These are phyloP conservation scores for Talaromyces amestolkiae DNA, from an alignment of 2,329 filamentous ascomycete genomes.

Conservation along the genomic window DNA sequence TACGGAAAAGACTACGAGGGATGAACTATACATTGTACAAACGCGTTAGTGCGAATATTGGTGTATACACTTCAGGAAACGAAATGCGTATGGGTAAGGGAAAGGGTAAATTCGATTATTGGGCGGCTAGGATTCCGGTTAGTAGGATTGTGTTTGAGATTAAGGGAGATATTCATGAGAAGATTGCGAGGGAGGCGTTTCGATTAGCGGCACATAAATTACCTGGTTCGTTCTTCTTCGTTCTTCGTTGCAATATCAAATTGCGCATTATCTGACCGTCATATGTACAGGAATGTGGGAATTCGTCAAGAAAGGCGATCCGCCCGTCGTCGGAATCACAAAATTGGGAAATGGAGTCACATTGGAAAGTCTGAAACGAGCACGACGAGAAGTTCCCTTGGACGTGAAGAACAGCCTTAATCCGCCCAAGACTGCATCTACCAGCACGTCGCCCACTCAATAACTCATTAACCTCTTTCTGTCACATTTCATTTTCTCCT, in stretches of 20 bases:
- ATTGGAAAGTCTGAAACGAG: constrained; percentile 76
- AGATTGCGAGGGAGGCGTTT: constrained; percentile 90
- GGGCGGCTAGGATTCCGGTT: constrained; percentile 85
- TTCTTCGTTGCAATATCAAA: no score
- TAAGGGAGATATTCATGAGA: constrained; percentile 88
- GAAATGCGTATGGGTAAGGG: constrained; percentile 99
- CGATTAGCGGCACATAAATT: constrained; percentile 91
- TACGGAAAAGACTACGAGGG: constrained; percentile 81
- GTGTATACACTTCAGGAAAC: constrained; percentile 92
- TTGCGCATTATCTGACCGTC: not conserved
- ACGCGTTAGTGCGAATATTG: constrained; percentile 85
- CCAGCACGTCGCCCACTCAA: constrained; percentile 37
- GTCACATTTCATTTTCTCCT: not conserved
- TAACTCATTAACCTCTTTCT: constrained; percentile 22
- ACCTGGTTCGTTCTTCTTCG: constrained; percentile 62
- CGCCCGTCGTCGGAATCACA: constrained; percentile 86
- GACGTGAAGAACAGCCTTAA: constrained; percentile 30
- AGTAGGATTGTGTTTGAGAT: constrained; percentile 92
- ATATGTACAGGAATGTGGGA: constrained; percentile 61
- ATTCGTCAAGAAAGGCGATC: constrained; percentile 89
- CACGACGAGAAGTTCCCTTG: constrained; percentile 64
- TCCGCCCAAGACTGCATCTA: constrained; percentile 35
- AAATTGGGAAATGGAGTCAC: constrained; percentile 80
- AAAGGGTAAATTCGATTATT: constrained; percentile 95
- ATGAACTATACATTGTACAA: constrained; percentile 92